Base-by-base conservation (phyloP, 1,139 yeast species). In the Pichia sp. region DNA sequence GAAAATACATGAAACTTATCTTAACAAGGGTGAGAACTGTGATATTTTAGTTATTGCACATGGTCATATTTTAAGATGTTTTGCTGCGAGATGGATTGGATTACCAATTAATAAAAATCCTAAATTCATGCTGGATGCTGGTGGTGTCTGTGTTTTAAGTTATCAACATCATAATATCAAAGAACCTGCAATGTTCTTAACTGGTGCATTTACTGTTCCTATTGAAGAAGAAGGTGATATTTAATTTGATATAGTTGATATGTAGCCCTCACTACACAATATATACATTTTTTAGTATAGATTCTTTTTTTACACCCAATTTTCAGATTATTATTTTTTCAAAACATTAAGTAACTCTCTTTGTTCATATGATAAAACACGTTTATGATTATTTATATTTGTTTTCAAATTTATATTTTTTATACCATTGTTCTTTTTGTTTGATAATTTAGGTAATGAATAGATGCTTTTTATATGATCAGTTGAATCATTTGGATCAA, bases 101-200 rank as follows among this genome's bases (percentile, higher is more conserved):
- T 68, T 73, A 42, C 74, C 73, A 16, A 71, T 85, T 52, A 66
- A 73, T 54, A 69, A 66, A 46, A 87, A 89, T 64, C 96, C 96
- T 2, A 79, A 82, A 54, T 80, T 88, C 63, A 72, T 90, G 67
- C 72, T 90, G 58, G 97, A 90, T 63, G 96, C 97, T 27, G 97
- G 97, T 56, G 97, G 96, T 43, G 88, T 88, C 32, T 96, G 97
- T 49, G 95, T 88, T 3, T 72, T 90, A 63, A 82, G 94, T 58
- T 90, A 90, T 65, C 95, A 87, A 60, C 97, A 90, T 63, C 80
- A 84, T 62, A 82, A 76, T 63, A 74, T 86, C 51, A 75, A 82
- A 38, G 97, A 90, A 67, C 97, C 97, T 3, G 96, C 97, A 0
- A 66, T 90, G 51, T 78, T 74, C 47, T 73, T 90, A 50, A 86